Conservation (phyloP, 2,329 filamentous ascomycete species). For the Cercospora sesami region DNA sequence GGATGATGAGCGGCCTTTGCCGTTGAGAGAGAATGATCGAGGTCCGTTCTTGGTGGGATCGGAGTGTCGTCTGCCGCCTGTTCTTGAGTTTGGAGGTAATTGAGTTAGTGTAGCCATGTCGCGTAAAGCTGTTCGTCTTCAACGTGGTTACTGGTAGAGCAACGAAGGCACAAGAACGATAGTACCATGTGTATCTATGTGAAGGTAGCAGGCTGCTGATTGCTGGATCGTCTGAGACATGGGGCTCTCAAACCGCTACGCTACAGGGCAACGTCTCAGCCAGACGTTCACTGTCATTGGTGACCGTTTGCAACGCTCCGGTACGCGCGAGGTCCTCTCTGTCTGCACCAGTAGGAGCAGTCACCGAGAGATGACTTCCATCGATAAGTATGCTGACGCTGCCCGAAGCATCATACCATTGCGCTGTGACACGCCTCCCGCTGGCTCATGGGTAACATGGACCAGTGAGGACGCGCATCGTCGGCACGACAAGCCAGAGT, state of each 20-base stretch:
- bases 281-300: neutral
- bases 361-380: neutral
- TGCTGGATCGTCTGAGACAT: conserved; percentile 13
- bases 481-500: neutral
- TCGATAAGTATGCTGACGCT: conserved; percentile 1
- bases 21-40: neutral
- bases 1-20: conserved; percentile 1
- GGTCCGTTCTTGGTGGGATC: neutral
- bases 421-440: neutral
- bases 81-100: conserved; percentile 4
- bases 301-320: neutral
- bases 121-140: neutral
- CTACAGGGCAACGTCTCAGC: conserved; percentile 1
- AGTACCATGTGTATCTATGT: conserved; percentile 9
- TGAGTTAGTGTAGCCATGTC: conserved; percentile 7
- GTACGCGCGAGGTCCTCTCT: neutral
- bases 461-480: neutral
- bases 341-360: neutral
- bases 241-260: neutral
- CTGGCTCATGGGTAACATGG: conserved; percentile 6
- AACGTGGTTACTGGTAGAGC: neutral
- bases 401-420: conserved; percentile 1
- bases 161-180: neutral
- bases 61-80: conserved; percentile 4
- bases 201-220: neutral